phyloP scores from a whole-genome alignment of 371 early-diverging fungal genomes.

The Dichotomocladium elegans region DNA sequence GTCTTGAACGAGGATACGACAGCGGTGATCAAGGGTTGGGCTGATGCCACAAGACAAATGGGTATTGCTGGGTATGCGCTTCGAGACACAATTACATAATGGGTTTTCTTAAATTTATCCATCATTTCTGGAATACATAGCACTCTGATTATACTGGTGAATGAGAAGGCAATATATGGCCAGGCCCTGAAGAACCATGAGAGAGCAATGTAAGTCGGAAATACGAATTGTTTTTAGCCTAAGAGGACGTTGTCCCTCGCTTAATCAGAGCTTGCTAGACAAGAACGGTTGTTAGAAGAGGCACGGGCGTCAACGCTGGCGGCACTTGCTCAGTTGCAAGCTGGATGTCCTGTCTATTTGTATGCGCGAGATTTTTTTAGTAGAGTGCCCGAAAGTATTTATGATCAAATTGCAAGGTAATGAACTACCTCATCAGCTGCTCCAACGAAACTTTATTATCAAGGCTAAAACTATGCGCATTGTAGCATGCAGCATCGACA shows the following conservation, averaged over 20 bases:
- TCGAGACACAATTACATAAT: too few species aligned
- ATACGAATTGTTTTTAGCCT: background rate
- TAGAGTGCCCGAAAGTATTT: background rate
- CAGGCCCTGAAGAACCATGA: background rate
- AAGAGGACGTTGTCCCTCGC: background rate
- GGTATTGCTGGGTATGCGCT: background rate
- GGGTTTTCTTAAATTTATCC: too few species aligned
- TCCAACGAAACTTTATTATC: background rate
- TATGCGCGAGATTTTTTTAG: conserved; percentile 2
- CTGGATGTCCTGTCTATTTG: conserved; percentile 8
- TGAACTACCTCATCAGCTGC: background rate
- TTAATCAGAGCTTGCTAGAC: background rate
- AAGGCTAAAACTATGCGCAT: too few species aligned
- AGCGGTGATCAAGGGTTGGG: conserved; percentile 8
- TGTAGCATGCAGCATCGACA: conserved; percentile 15
- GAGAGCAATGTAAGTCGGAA: background rate
- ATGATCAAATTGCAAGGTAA: conserved; percentile 9
- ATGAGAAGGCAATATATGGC: conserved; percentile 11
- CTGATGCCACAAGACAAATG: background rate
- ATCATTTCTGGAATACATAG: background rate
- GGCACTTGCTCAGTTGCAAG: background rate
- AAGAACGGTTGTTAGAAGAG: background rate
- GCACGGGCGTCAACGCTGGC: background rate
- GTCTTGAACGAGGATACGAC: background rate
- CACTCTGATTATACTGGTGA: conserved; percentile 5